Evolutionary conservation across 2,329 filamentous ascomycete genomes (phyloP).

Genomic region (Fusarium succisae): DNA sequence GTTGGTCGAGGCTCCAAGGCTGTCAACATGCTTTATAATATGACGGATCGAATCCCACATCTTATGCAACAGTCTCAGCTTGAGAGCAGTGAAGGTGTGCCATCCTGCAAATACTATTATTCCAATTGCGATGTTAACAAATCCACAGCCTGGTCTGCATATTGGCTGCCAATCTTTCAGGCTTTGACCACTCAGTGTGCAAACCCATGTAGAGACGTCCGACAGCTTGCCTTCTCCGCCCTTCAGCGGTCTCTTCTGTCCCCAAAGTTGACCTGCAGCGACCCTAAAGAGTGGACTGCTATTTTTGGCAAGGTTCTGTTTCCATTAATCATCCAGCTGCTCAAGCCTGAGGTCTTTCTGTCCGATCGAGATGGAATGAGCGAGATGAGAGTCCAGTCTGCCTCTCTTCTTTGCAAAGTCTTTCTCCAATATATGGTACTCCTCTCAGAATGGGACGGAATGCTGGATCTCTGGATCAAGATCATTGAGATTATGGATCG

Average conservation of each 20-base stretch:
- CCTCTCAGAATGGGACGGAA: conserved; percentile 84
- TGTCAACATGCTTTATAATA: conserved; percentile 80
- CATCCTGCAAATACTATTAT: background rate
- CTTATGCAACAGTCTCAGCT: conserved; percentile 94
- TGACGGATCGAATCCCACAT: conserved; percentile 83
- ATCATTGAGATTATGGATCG: conserved; percentile 96
- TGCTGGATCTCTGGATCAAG: conserved; percentile 90
- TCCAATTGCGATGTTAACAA: conserved; percentile 15
- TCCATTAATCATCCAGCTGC: conserved; percentile 83
- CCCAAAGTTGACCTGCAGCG: conserved; percentile 81
- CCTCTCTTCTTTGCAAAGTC: conserved; percentile 91
- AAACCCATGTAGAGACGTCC: conserved; percentile 92
- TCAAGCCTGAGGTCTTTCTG: conserved; percentile 95
- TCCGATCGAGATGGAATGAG: conserved; percentile 93
- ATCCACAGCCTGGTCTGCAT: conserved; percentile 85
- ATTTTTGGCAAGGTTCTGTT: conserved; percentile 96
- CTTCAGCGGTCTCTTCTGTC: conserved; percentile 88
- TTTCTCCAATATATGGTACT: conserved; percentile 93
- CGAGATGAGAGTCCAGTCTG: conserved; percentile 90
- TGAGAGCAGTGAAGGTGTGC: conserved; percentile 80
- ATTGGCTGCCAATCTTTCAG: conserved; percentile 95
- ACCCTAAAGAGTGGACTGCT: conserved; percentile 91
- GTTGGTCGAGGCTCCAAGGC: conserved; percentile 83
- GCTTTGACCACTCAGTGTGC: conserved; percentile 89
- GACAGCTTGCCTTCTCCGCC: conserved; percentile 85